Evolutionary conservation across 139 green algal genomes (phyloP), one percentile per base, ranked within the genome.

Genomic region (Micractinium sp.): DNA sequence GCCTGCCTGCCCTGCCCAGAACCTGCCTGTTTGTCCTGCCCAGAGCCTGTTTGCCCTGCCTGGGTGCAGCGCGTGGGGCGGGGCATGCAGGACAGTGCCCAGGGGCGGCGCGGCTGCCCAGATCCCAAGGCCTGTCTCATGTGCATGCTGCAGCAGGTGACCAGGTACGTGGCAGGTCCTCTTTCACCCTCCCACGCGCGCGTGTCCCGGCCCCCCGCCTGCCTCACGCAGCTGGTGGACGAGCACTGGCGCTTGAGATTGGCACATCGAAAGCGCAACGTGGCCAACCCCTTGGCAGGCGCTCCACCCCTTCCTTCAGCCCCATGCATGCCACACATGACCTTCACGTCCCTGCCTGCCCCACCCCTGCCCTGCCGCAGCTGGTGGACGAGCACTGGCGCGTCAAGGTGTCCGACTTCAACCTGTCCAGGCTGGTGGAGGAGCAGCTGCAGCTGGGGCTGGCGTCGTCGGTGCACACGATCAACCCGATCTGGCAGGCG

Each of bases 401-500:
- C 2, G 73, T 80, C 73, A 80, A 80, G 33, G 73, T 80, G 2
- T 12, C 73, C 16, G 73, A 80, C 33, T 80, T 80, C 73, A 80
- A 80, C 73, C 5, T 80, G 73, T 80, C 73, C 19, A 36, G 14
- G 73, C 3, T 80, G 15, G 15, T 80, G 4, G n/a, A 47, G 73
- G 73, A 35, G 33, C 31, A 80, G 31, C 73, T 80, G 31, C 73
- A 36, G 33, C n/a, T 71, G 63, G 63, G 63, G 7, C 20, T 27
- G 20, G 63, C 19, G 12, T 71, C 63, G 7, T 71, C 63, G 31
- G 25, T 80, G n/a, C 25, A 35, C n/a, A 29, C 73, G 13, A 3
- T 80, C n/a, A 80, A 80, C 73, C 73, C 73, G 13, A 36, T 36
- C 25, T 80, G 73, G 73, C 33, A 47, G 73, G 93, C 93, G 27